phyloP scores from a whole-genome alignment of 2,329 filamentous ascomycete species.

The Juglanconis oblonga region DNA sequence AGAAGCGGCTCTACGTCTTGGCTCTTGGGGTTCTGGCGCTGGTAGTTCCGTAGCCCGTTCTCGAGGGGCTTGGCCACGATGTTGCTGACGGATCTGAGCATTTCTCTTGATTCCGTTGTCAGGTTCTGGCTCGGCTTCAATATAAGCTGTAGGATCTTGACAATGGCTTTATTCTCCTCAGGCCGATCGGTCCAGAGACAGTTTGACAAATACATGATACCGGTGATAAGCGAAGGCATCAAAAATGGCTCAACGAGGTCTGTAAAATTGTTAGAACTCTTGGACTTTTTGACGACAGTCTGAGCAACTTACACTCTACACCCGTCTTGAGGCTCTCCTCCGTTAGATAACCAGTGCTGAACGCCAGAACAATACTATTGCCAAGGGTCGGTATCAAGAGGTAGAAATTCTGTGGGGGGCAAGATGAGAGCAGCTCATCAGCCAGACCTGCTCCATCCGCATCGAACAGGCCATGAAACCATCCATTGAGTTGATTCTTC shows the following conservation, averaged over 20 bases:
- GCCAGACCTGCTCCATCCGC: constrained; percentile 70
- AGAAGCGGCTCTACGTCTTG: constrained; percentile 69
- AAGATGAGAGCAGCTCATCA: constrained; percentile 79
- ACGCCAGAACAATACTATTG: constrained; percentile 70
- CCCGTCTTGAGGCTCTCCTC: constrained; percentile 72
- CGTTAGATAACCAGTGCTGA: constrained; percentile 60
- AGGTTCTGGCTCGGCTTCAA: constrained; percentile 64
- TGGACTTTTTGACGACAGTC: not conserved
- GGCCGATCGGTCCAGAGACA: constrained; percentile 65
- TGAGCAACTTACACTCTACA: constrained; percentile 63
- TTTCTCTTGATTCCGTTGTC: constrained; percentile 67
- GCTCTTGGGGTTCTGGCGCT: constrained; percentile 63
- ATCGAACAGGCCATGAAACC: constrained; percentile 76
- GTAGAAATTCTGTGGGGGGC: constrained; percentile 80
- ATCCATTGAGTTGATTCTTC: constrained; percentile 64
- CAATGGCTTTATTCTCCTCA: constrained; percentile 63
- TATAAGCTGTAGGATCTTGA: constrained; percentile 71
- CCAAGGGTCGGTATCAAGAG: constrained; percentile 74
- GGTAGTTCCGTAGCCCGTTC: constrained; percentile 63
- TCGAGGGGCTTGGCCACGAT: constrained; percentile 69
- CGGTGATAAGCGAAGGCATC: constrained; percentile 73
- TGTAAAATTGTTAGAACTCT: constrained; percentile 31
- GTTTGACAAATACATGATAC: constrained; percentile 67
- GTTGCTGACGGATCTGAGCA: constrained; percentile 69
- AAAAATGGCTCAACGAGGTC: constrained; percentile 78